Evolutionary conservation across 129 eudicot species (phyloP).

Genomic region (Chrysanthemum lavandulifolium): DNA sequence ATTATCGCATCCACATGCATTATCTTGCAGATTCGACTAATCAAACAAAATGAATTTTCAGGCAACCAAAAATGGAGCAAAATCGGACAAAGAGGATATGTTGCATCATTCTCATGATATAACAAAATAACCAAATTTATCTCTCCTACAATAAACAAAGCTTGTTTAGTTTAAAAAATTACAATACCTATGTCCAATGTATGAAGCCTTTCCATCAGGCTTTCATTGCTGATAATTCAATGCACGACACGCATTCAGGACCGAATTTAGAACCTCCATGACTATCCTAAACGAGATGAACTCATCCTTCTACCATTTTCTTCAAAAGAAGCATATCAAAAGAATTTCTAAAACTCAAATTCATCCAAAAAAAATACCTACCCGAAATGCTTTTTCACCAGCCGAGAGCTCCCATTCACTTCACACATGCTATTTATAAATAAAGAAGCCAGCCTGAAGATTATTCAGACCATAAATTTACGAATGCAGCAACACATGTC

Average conservation of each 20-base stretch:
- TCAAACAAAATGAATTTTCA: no score
- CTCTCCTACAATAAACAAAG: no score
- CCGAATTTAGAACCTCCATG: no score
- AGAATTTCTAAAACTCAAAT: not conserved
- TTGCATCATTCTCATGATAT: no score
- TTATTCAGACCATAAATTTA: conserved; percentile 68
- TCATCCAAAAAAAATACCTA: conserved; percentile 1
- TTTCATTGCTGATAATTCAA: not conserved
- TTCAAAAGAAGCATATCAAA: conserved; percentile 2
- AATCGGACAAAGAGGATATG: no score
- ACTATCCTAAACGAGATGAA: not conserved
- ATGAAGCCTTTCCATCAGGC: no score
- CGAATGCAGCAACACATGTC: conserved; percentile 48
- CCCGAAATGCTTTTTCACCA: not conserved
- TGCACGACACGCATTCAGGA: not conserved
- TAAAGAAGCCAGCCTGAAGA: conserved; percentile 23
- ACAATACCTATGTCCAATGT: no score
- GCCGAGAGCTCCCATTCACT: conserved; percentile 12
- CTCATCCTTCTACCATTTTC: not conserved
- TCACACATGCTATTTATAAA: conserved; percentile 17
- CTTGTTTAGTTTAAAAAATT: no score
- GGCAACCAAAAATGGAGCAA: no score
- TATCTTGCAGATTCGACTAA: no score
- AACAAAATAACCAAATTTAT: no score
- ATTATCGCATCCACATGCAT: no score